These are phyloP conservation scores for Eucalyptus regnans DNA, from an alignment of 345 rosid genomes.

Conservation along the genomic window DNA sequence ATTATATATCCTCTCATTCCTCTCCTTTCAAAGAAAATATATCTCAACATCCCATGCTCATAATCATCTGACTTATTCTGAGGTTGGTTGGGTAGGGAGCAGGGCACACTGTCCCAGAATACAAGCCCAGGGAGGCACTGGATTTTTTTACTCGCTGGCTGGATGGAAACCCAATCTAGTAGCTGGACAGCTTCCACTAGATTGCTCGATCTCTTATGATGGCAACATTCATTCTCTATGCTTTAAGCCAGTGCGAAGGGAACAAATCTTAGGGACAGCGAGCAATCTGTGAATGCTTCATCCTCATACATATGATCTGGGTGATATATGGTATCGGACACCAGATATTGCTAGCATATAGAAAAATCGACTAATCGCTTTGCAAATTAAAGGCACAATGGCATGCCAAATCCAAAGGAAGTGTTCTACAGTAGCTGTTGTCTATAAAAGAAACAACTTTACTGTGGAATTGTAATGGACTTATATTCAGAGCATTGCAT, in stretches of 20 bases:
- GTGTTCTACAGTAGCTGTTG: not conserved
- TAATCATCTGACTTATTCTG: not conserved
- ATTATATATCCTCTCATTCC: not conserved
- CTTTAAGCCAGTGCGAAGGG: not conserved
- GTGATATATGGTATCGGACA: not conserved
- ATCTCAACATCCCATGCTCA: not conserved
- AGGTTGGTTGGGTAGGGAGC: slow-evolving; percentile 39
- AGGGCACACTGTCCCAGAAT: slow-evolving; percentile 80
- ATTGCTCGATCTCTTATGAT: not conserved
- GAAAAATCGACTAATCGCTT: not conserved
- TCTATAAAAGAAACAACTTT: not conserved
- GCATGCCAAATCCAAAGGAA: not conserved
- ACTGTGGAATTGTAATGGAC: not conserved
- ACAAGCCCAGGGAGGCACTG: slow-evolving; percentile 63
- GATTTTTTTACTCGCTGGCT: slow-evolving; percentile 61
- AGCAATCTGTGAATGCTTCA: not conserved
- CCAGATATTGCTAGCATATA: not conserved
- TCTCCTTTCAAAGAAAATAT: not conserved
- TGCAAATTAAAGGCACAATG: not conserved
- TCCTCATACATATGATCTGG: not conserved
- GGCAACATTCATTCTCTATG: not conserved
- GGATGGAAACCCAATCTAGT: slow-evolving; percentile 30
- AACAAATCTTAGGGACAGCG: not conserved
- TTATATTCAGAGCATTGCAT: not conserved
- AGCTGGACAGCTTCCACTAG: not conserved